Evolutionary conservation across 2,329 filamentous ascomycete genomes (phyloP).

Genomic region (Calonectria pauciramosa): DNA sequence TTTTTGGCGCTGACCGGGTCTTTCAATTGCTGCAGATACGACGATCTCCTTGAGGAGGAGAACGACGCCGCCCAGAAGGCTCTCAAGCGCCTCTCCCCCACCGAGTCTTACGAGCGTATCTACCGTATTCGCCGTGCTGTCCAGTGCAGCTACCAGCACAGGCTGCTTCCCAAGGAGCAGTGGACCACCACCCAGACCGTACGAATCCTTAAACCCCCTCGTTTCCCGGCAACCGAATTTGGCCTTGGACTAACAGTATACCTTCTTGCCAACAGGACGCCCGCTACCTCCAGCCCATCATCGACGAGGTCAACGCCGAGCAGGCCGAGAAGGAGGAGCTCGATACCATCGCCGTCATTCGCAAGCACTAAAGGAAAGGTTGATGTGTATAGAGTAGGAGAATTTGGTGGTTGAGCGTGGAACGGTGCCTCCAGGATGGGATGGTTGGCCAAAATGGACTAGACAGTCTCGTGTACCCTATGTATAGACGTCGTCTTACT

Average conservation of each 20-base stretch:
- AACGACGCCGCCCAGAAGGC: slow-evolving; percentile 87
- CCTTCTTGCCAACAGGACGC: slow-evolving; percentile 56
- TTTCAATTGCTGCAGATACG: slow-evolving; percentile 72
- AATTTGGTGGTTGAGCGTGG: slow-evolving; percentile 37
- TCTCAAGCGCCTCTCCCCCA: slow-evolving; percentile 88
- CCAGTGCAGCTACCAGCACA: slow-evolving; percentile 78
- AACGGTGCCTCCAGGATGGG: slow-evolving; percentile 39
- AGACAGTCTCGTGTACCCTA: slow-evolving; percentile 53
- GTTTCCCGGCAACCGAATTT: slow-evolving; percentile 25
- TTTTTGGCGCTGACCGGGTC: slow-evolving; percentile 40
- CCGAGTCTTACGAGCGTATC: slow-evolving; percentile 96
- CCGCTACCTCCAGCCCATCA: slow-evolving; percentile 67
- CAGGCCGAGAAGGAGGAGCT: slow-evolving; percentile 66
- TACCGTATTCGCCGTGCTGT: slow-evolving; percentile 97
- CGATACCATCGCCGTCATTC: slow-evolving; percentile 64
- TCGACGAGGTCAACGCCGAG: slow-evolving; percentile 65
- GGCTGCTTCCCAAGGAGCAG: slow-evolving; percentile 73
- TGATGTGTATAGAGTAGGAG: slow-evolving; percentile 32
- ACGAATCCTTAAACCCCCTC: slow-evolving; percentile 36
- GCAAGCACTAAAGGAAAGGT: slow-evolving; percentile 58
- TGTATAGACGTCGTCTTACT: slow-evolving; percentile 51
- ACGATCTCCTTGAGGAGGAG: slow-evolving; percentile 96
- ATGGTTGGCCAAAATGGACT: slow-evolving; percentile 43
- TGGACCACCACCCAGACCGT: slow-evolving; percentile 72
- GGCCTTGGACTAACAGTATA: slow-evolving; percentile 33